Percentiles rank a stretch among this genome's conserved stretches.
Conservation (phyloP, 148 eudicot genomes). For the Cornus suecica region DNA sequence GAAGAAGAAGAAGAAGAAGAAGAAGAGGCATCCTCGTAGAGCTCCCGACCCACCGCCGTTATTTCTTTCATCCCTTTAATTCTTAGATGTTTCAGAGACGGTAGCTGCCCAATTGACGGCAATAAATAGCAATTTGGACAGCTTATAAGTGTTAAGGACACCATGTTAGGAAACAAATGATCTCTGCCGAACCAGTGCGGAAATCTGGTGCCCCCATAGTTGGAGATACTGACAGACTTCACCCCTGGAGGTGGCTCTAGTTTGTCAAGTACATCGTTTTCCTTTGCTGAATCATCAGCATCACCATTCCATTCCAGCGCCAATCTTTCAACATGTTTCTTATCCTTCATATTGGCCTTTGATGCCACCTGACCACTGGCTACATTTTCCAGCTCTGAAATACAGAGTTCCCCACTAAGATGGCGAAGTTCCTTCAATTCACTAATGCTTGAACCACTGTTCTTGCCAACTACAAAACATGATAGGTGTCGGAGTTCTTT, state of each 20-base stretch:
- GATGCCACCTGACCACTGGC: not conserved
- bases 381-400: slow-evolving; percentile 8
- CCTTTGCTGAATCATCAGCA: not conserved
- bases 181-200: slow-evolving; percentile 12
- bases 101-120: slow-evolving; percentile 13
- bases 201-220: not conserved
- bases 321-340: not conserved
- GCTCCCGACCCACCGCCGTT: not conserved
- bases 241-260: slow-evolving; percentile 12
- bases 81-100: slow-evolving; percentile 8
- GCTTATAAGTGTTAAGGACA: not conserved
- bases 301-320: not conserved
- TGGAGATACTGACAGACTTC: not conserved
- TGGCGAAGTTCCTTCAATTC: slow-evolving; percentile 7
- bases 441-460: not conserved
- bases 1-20: too few relatives aligned
- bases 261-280: not conserved
- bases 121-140: not conserved
- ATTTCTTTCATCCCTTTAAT: not conserved
- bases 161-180: not conserved
- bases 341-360: slow-evolving; percentile 9
- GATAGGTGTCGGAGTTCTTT: too few relatives aligned
- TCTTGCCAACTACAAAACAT: too few relatives aligned
- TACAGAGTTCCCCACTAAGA: not conserved
- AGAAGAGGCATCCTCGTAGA: not conserved